Evolutionary conservation across 2,329 filamentous ascomycete species (phyloP).

Genomic region (Colletotrichum horii): DNA sequence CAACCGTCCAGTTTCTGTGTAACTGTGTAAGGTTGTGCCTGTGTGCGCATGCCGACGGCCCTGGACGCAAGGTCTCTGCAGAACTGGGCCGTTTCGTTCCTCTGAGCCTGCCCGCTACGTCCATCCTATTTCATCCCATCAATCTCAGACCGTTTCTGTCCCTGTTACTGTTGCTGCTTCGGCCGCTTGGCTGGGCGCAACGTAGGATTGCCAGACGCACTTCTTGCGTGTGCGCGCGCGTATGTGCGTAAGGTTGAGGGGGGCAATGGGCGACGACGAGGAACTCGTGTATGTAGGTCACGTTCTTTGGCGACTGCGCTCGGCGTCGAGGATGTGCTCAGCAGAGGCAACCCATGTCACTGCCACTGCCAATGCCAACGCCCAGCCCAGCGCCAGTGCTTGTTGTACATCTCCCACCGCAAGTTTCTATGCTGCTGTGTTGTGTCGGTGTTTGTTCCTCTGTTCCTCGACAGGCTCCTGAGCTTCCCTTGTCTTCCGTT

Average conservation of each 20-base stretch:
- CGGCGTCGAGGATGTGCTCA: neutral
- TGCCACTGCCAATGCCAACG: neutral
- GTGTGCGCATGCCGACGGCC: conserved; percentile 2
- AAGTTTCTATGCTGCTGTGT: neutral
- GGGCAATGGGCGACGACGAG: neutral
- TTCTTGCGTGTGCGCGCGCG: neutral
- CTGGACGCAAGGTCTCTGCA: neutral
- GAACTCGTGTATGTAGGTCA: conserved; percentile 5
- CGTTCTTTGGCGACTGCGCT: neutral
- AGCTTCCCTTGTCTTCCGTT: neutral
- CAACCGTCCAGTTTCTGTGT: conserved; percentile 4
- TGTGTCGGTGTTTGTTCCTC: neutral
- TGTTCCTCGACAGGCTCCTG: neutral
- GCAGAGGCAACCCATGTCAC: conserved; percentile 16
- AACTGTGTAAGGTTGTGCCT: conserved; percentile 14
- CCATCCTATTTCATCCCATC: conserved; percentile 12
- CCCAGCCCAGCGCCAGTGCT: neutral
- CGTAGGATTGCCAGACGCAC: conserved; percentile 3
- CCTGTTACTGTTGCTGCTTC: conserved; percentile 8
- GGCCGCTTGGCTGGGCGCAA: conserved; percentile 9
- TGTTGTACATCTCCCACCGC: neutral
- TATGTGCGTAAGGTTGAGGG: neutral
- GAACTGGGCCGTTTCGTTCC: neutral
- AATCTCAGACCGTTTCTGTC: neutral
- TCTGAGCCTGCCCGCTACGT: neutral